Evolutionary conservation across 306 rosid genomes (phyloP).

Genomic region (Corylus americana): DNA sequence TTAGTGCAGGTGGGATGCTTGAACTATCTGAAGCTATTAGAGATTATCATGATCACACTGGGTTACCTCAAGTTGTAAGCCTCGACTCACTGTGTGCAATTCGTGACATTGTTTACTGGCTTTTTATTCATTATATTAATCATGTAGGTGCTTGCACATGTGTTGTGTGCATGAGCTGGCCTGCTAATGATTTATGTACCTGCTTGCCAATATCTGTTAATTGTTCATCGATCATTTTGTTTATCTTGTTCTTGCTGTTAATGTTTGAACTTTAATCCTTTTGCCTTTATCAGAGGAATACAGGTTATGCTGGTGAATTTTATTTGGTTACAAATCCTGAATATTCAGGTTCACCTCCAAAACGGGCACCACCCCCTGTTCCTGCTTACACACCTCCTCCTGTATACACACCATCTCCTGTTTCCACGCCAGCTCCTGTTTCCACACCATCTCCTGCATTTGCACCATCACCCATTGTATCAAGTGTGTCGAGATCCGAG

Average conservation of each 20-base stretch:
- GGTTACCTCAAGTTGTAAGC: constrained; percentile 85
- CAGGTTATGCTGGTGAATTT: constrained; percentile 84
- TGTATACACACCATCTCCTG: constrained; percentile 33
- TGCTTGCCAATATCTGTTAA: constrained; percentile 10
- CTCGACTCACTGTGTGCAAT: constrained; percentile 4
- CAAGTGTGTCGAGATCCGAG: constrained; percentile 71
- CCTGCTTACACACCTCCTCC: constrained; percentile 46
- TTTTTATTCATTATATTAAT: constrained; percentile 11
- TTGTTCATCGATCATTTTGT: constrained; percentile 10
- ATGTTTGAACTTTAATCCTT: constrained; percentile 36
- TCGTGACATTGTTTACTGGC: neutral
- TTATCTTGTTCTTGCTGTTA: constrained; percentile 28
- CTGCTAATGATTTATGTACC: constrained; percentile 20
- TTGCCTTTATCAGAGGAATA: constrained; percentile 63
- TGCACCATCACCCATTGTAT: constrained; percentile 49
- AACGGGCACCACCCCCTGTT: constrained; percentile 81
- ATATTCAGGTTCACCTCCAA: constrained; percentile 89
- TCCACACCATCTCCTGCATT: constrained; percentile 49
- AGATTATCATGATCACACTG: constrained; percentile 89
- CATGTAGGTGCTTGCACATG: constrained; percentile 6
- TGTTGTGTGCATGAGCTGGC: neutral
- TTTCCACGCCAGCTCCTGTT: constrained; percentile 44
- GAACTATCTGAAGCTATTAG: constrained; percentile 98
- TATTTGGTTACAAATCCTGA: constrained; percentile 79
- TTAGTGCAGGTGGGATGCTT: constrained; percentile 73